These are phyloP conservation scores for Mortierella polycephala DNA, from an alignment of 371 early-diverging fungal species.

Conservation along the genomic window DNA sequence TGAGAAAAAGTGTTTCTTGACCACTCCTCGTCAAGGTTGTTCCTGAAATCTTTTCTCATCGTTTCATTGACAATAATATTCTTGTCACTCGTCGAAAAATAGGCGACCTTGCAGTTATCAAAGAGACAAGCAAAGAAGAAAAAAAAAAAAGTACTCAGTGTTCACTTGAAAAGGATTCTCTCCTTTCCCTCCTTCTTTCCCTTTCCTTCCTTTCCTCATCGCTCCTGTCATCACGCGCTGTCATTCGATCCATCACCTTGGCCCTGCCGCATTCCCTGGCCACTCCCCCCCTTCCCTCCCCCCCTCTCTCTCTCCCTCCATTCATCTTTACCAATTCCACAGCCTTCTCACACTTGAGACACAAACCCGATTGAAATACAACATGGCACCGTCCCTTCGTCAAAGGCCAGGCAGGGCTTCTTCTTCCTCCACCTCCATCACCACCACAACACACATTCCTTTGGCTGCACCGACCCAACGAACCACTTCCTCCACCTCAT, in stretches of 20 bases:
- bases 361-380: neutral
- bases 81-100: too few relatives aligned
- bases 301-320: constrained; percentile 7
- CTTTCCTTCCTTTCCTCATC: constrained; percentile 7
- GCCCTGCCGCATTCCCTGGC: too few relatives aligned
- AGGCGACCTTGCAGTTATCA: too few relatives aligned
- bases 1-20: too few relatives aligned
- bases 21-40: too few relatives aligned
- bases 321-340: constrained; percentile 9
- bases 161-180: neutral
- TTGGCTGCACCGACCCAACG: constrained; percentile 4
- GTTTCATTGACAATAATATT: too few relatives aligned
- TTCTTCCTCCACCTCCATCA: constrained; percentile 17
- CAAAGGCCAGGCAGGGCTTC: constrained; percentile 33
- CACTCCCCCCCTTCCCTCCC: constrained; percentile 2
- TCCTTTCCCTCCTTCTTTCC: constrained; percentile 7
- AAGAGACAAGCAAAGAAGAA: too few relatives aligned
- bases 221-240: constrained; percentile 1
- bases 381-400: constrained; percentile 43
- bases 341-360: constrained; percentile 5
- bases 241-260: too few relatives aligned
- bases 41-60: too few relatives aligned
- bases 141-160: too few relatives aligned
- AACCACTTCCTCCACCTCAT: constrained; percentile 4
- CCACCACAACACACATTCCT: constrained; percentile 8